Base-by-base conservation (phyloP, 1,284 basidiomycete species). In the Omphalotus olearius region DNA sequence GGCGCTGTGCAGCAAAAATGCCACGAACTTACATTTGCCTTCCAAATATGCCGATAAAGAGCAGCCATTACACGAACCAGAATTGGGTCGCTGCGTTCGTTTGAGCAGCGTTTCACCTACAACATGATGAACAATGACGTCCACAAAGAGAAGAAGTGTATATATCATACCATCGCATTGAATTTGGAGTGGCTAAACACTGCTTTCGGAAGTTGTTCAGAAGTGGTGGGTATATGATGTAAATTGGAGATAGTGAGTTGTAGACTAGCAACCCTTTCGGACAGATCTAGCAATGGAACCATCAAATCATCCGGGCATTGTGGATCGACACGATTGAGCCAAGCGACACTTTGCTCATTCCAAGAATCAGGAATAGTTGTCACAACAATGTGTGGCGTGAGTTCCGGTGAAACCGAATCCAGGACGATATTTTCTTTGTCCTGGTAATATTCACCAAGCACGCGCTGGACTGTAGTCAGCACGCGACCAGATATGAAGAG, bases 161-260 rank as follows among this genome's bases (percentile, higher is more conserved):
- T 28, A 17, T 30, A 25, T 10, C 46, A 9, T 40, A 55, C 54
- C 50, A 49, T 48, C 4, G 50, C 36, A 13, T 48, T 44, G 39
- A 55, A 52, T 37, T 28, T 55, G 5, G 42, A 47, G n/a, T 13
- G 44, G 43, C 43, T 55, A 25, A 55, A 55, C 20, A 55, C 54
- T 38, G 25, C 13, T 18, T 14, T 42, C 2, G 51, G 51, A 42
- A 11, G 23, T n/a, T 9, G 20, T 17, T 26, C 11, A 25, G 47
- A 17, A 35, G 17, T 45, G 23, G 43, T 3, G 46, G 14, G 9
- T 18, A 3, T 28, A 16, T 11, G 18, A 26, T 36, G 4, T 45
- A 14, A 14, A 18, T 4, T 4, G 14, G 35, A 5, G 18, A 18
- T 20, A 11, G 33, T 2, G 6, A 35, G 30, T 44, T 44, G 20